These are phyloP conservation scores for Sporothrix inflata DNA, from an alignment of 2,329 filamentous ascomycete genomes.

Conservation along the genomic window DNA sequence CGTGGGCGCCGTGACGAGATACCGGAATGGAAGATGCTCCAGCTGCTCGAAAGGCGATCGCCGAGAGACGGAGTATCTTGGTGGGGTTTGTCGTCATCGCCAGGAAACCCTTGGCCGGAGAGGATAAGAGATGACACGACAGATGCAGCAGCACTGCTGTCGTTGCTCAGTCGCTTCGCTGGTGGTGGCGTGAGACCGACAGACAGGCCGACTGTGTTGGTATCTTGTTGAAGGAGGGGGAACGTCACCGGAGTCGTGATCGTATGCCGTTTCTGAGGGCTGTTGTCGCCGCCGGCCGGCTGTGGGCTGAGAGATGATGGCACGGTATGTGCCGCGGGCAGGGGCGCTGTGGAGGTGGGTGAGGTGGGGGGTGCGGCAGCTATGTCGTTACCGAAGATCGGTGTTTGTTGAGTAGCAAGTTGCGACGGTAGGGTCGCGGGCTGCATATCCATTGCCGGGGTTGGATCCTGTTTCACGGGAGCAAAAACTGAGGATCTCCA, in stretches of 20 bases:
- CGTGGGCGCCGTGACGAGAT: conserved; percentile 37
- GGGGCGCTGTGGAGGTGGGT: background rate
- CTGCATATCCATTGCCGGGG: background rate
- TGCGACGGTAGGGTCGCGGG: background rate
- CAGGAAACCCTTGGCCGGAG: background rate
- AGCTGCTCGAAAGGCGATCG: conserved; percentile 34
- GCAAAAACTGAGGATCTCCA: conserved; percentile 30
- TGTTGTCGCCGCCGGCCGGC: background rate
- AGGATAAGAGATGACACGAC: conserved; percentile 14
- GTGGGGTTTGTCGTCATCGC: conserved; percentile 15
- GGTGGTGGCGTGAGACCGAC: conserved; percentile 21
- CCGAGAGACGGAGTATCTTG: conserved; percentile 32
- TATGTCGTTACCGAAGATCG: background rate
- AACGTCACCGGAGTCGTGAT: conserved; percentile 28
- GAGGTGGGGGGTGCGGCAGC: background rate
- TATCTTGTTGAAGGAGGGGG: conserved; percentile 24
- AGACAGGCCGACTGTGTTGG: conserved; percentile 22
- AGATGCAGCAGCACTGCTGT: conserved; percentile 26
- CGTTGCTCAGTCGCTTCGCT: conserved; percentile 11
- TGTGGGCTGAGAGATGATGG: background rate
- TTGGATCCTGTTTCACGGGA: background rate
- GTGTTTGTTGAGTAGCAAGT: background rate
- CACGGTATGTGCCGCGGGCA: background rate
- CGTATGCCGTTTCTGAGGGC: conserved; percentile 19
- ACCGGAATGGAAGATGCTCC: conserved; percentile 35